Conservation (phyloP, 805 yeast genomes). For the Barnettozyma pratensis region DNA sequence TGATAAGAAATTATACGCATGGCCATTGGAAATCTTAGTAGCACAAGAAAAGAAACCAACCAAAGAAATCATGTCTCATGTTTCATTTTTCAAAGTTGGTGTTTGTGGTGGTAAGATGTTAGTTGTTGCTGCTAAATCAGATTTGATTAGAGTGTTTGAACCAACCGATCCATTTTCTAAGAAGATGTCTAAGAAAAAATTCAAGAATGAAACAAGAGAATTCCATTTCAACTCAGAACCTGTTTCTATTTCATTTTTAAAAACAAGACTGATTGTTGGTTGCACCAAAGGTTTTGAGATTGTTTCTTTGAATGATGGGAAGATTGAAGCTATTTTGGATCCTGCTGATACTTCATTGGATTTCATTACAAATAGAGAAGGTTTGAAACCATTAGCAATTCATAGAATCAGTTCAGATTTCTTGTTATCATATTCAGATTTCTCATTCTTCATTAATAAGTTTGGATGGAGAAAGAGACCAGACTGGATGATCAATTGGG, state of each 20-base stretch:
- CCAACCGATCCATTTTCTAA: conserved; percentile 71
- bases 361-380: conserved; percentile 80
- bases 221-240: conserved; percentile 85
- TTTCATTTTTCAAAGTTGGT: conserved; percentile 86
- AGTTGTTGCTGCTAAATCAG: conserved; percentile 85
- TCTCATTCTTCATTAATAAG: conserved; percentile 88
- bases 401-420: conserved; percentile 88
- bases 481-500: conserved; percentile 95
- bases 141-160: conserved; percentile 80
- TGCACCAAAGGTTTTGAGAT: conserved; percentile 96
- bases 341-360: conserved; percentile 98
- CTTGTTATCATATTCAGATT: conserved; percentile 82
- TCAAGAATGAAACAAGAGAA: conserved; percentile 66
- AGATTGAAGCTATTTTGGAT: conserved; percentile 84
- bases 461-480: conserved; percentile 96
- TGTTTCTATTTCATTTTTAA: conserved; percentile 83
- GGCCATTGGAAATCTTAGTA: conserved; percentile 64
- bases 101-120: conserved; percentile 85
- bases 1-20: conserved; percentile 76
- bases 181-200: conserved; percentile 61
- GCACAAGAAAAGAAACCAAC: conserved; percentile 53
- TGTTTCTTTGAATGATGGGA: conserved; percentile 76
- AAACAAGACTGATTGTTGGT: conserved; percentile 87
- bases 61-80: conserved; percentile 81
- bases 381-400: conserved; percentile 83